Base-by-base conservation (phyloP, 73 alveolate genomes). In the Paramecium sonneborni region DNA sequence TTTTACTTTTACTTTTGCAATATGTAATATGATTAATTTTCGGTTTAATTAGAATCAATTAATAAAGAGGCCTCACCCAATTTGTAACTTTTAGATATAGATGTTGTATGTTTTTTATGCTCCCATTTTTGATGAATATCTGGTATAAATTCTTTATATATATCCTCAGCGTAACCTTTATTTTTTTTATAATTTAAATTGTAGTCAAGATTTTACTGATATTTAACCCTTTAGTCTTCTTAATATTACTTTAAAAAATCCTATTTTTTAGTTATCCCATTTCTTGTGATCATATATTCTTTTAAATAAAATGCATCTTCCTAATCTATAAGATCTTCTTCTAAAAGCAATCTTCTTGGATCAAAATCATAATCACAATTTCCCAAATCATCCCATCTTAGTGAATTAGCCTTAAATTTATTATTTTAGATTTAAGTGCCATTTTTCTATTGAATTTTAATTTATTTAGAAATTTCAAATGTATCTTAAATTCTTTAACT, bases 361-460 rank as follows among this genome's bases (percentile, higher is more conserved):
- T 79, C 90, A 79, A 79, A 79, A 12, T 79, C 90, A 7, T 20
- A 23, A 14, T 23, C 46, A 18, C 46, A 34, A 38, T 3, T 23
- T 37, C 10, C 55, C 41, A 79, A 46, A 44, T 79, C 90, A 2
- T 79, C 90, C 90, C 90, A 79, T 39, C 55, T 18, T 12, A 79
- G 15, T 4, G 32, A 79, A 43, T 79, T 21, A 14, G 23, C 20
- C 14, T 72, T 32, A 9, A 9, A 14, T 32, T 0, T 41, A 72
- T 20, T 72, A 32, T 72, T n/a, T 30, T 35, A 38, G 20, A 14
- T 26, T 37, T 72, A 32, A 10, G 76, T 0, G 15, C 26, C 9
- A 0, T 20, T 79, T 21, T n/a, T 0, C 8, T 79, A 46, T 21
- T 20, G 32, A 34, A 18, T 18, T 3, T 28, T 14, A 24, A 15